Percentiles rank a stretch among this genome's conserved stretches.
phyloP scores from a whole-genome alignment of 805 yeast genomes.

The Saturnispora gosingensis region DNA sequence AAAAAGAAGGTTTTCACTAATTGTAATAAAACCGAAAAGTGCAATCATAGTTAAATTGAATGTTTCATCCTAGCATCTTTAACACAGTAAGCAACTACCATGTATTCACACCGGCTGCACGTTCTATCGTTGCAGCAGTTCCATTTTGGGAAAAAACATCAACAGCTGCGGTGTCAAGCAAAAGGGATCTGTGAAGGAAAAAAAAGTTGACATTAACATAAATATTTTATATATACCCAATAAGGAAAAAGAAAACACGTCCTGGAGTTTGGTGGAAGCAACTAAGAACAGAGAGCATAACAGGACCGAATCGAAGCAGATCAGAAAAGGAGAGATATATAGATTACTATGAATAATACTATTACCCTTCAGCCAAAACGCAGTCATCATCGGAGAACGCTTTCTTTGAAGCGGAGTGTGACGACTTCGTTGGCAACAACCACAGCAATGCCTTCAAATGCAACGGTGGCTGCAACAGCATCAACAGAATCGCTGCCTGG shows the following conservation, averaged over 20 bases:
- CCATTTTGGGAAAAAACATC: background rate
- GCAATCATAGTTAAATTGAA: too few species aligned
- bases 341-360: slow-evolving; percentile 1
- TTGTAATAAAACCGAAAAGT: too few species aligned
- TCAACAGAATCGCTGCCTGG: background rate
- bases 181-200: background rate
- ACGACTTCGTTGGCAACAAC: background rate
- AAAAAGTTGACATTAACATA: background rate
- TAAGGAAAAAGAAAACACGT: background rate
- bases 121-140: background rate
- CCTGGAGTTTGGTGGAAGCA: background rate
- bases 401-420: slow-evolving; percentile 1
- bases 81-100: too few species aligned
- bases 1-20: too few species aligned
- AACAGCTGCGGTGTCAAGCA: background rate
- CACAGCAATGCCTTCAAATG: background rate
- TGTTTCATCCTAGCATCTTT: too few species aligned
- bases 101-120: background rate
- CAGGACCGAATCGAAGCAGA: background rate
- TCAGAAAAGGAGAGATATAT: background rate
- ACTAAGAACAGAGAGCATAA: background rate
- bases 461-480: background rate
- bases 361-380: slow-evolving; percentile 6
- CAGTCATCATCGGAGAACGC: background rate
- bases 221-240: background rate